phyloP scores from a whole-genome alignment of 129 eudicot species.

The Ambrosia trifida region DNA sequence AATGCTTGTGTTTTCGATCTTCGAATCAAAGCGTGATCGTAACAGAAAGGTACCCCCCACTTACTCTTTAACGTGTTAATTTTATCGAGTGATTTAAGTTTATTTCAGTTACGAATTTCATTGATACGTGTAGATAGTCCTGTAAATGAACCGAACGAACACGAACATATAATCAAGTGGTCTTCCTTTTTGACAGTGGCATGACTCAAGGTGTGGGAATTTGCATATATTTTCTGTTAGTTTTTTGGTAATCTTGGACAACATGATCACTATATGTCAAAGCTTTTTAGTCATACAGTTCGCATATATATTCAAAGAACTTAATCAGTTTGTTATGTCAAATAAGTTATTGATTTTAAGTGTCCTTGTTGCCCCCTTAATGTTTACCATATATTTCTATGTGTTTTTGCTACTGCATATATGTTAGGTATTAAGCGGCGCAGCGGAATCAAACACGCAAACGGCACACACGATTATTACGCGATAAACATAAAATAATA shows the following conservation, averaged over 20 bases:
- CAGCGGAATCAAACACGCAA: too few relatives aligned
- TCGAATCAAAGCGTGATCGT: not conserved
- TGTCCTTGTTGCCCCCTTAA: too few relatives aligned
- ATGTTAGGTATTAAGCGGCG: too few relatives aligned
- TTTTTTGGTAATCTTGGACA: too few relatives aligned
- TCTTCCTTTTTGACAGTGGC: too few relatives aligned
- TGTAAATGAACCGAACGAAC: not conserved
- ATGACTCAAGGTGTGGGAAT: not conserved
- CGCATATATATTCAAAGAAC: not conserved
- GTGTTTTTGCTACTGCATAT: too few relatives aligned
- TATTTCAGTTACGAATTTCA: not conserved
- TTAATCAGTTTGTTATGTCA: not conserved
- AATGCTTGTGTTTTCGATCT: too few relatives aligned
- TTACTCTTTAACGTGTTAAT: not conserved
- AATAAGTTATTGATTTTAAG: not conserved
- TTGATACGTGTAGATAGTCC: not conserved
- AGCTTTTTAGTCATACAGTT: not conserved
- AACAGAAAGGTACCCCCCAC: conserved; percentile 3
- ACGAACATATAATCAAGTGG: too few relatives aligned
- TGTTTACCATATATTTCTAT: too few relatives aligned
- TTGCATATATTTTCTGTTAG: not conserved
- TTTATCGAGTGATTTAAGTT: not conserved
- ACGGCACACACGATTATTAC: too few relatives aligned
- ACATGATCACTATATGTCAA: not conserved
- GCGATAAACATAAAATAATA: too few relatives aligned